phyloP scores from a whole-genome alignment of 1,139 yeast species.

The Arxiozyma slooffiae region DNA sequence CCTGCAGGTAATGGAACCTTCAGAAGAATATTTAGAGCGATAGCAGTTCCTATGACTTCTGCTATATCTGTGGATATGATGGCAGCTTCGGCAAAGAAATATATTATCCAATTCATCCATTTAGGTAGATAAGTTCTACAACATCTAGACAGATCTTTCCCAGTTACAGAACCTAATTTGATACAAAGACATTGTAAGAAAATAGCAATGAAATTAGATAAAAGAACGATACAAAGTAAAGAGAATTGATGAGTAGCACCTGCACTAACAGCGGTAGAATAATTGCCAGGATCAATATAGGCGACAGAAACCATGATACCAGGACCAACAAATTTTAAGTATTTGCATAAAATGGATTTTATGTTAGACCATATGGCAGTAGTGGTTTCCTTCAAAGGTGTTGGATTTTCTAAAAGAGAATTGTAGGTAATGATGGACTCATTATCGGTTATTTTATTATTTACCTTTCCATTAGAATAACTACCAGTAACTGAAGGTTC shows the following conservation, averaged over 20 bases:
- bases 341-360: conserved; percentile 34
- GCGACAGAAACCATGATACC: conserved; percentile 72
- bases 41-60: conserved; percentile 82
- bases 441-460: not conserved
- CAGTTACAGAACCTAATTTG: conserved; percentile 72
- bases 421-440: not conserved
- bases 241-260: conserved; percentile 62
- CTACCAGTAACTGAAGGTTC: not conserved
- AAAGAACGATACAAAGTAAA: conserved; percentile 52
- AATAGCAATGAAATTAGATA: conserved; percentile 64
- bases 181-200: conserved; percentile 65
- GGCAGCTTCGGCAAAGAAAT: conserved; percentile 68
- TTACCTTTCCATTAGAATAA: not conserved
- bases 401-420: not conserved
- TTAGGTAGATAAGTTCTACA: conserved; percentile 54
- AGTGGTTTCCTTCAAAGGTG: not conserved
- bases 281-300: conserved; percentile 80
- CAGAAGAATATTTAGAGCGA: conserved; percentile 62
- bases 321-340: conserved; percentile 60
- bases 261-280: conserved; percentile 68
- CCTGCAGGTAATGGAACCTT: conserved; percentile 72
- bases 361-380: not conserved
- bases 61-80: conserved; percentile 80
- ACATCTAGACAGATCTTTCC: conserved; percentile 63
- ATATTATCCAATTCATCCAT: conserved; percentile 48